Conservation (phyloP, 192 early-diverging fungal genomes). For the Linnemannia elongata region DNA sequence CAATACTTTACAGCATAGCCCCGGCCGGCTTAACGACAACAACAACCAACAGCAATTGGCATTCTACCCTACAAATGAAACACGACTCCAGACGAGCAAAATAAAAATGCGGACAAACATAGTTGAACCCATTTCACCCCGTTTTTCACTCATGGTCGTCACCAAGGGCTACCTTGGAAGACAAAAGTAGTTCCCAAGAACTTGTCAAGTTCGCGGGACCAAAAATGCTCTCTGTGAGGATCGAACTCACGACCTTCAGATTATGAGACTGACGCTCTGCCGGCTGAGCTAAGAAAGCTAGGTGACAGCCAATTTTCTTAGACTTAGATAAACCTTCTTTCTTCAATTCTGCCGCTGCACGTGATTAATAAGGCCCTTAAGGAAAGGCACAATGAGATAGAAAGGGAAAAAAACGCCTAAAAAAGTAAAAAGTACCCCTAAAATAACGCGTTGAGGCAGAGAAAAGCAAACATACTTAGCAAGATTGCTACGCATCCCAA, state of each 20-base stretch:
- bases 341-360: too few relatives aligned
- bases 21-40: background rate
- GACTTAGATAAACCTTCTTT: background rate
- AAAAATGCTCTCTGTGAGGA: conserved; percentile 54
- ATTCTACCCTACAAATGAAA: background rate
- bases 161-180: too few relatives aligned
- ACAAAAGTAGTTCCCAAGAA: background rate
- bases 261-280: conserved; percentile 65
- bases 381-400: too few relatives aligned
- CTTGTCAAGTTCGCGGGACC: background rate
- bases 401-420: too few relatives aligned
- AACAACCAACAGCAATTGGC: background rate
- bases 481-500: too few relatives aligned
- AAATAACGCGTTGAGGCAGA: too few relatives aligned
- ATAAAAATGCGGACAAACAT: background rate
- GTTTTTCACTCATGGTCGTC: background rate
- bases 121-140: background rate
- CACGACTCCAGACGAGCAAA: background rate
- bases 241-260: conserved; percentile 62
- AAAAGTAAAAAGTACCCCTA: too few relatives aligned
- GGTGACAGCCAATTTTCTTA: background rate
- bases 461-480: too few relatives aligned
- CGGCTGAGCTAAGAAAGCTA: conserved; percentile 58
- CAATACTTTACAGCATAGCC: background rate
- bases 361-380: too few relatives aligned